A percentile compares a stretch with the other conserved stretches of the same genome.
These are phyloP conservation scores for Exophiala calicioides DNA, from an alignment of 2,329 filamentous ascomycete species.

Conservation along the genomic window DNA sequence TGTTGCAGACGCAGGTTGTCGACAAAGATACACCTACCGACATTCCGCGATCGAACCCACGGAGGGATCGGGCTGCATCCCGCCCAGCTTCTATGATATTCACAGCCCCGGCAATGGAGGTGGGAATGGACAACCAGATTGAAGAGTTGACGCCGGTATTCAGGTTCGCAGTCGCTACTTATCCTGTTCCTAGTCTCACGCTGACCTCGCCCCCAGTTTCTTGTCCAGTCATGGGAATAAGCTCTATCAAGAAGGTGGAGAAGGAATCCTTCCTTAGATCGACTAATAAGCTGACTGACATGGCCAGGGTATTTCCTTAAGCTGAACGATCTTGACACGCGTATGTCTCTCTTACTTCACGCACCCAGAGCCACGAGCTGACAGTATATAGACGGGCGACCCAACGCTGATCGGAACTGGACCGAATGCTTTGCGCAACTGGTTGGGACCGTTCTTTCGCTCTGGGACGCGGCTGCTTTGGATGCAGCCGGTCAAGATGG, in stretches of 20 bases:
- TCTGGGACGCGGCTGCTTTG: conserved; percentile 93
- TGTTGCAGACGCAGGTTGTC: conserved; percentile 14
- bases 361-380: neutral
- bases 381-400: conserved; percentile 69
- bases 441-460: conserved; percentile 87
- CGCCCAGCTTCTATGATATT: conserved; percentile 29
- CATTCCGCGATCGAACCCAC: conserved; percentile 15
- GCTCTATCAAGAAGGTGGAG: conserved; percentile 78
- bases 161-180: conserved; percentile 43
- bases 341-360: conserved; percentile 57
- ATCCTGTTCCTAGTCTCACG: conserved; percentile 3
- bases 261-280: conserved; percentile 3
- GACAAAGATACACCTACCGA: conserved; percentile 24
- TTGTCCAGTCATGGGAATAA: conserved; percentile 96
- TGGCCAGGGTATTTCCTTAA: conserved; percentile 79
- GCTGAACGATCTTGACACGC: conserved; percentile 87
- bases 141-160: conserved; percentile 95
- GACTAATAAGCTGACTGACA: conserved; percentile 9
- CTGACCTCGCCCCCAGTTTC: conserved; percentile 47
- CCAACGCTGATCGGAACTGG: conserved; percentile 85
- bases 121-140: conserved; percentile 73
- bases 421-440: conserved; percentile 96
- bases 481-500: conserved; percentile 83
- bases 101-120: conserved; percentile 75
- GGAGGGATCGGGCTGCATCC: conserved; percentile 20